Percentiles rank a stretch among this genome's conserved stretches.
phyloP scores from a whole-genome alignment of 805 yeast species.

The Wickerhamiella bombiphila region DNA sequence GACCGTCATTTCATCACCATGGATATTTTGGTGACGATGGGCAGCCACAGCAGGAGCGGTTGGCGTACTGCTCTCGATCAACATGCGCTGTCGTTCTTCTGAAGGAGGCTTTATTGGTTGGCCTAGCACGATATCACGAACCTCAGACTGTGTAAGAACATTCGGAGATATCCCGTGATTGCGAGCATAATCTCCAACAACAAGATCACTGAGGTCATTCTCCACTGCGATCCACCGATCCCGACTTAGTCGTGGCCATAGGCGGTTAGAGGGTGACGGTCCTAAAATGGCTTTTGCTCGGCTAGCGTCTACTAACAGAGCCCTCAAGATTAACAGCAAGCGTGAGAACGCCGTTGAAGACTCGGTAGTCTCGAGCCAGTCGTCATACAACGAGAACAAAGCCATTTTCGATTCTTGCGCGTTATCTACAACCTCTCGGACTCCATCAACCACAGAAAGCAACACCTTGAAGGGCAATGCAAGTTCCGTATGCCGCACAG shows the following conservation, averaged over 20 bases:
- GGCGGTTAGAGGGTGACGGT: constrained; percentile 67
- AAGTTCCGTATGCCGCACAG: constrained; percentile 78
- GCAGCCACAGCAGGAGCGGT: constrained; percentile 73
- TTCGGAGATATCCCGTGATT: constrained; percentile 75
- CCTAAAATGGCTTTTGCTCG: constrained; percentile 58
- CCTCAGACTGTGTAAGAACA: constrained; percentile 81
- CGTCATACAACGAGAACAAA: constrained; percentile 79
- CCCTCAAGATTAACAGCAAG: constrained; percentile 66
- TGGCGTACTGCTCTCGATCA: constrained; percentile 28
- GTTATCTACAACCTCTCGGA: constrained; percentile 61
- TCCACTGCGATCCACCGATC: constrained; percentile 92
- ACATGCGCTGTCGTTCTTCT: constrained; percentile 62
- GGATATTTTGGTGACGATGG: constrained; percentile 45
- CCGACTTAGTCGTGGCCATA: constrained; percentile 83
- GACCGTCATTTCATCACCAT: constrained; percentile 90
- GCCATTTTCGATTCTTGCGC: constrained; percentile 93
- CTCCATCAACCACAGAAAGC: constrained; percentile 53
- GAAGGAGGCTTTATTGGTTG: constrained; percentile 90
- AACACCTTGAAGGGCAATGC: constrained; percentile 83
- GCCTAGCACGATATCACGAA: constrained; percentile 85
- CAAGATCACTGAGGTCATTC: constrained; percentile 72
- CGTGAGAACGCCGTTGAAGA: constrained; percentile 91
- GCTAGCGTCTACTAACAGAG: constrained; percentile 52
- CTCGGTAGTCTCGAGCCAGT: constrained; percentile 66
- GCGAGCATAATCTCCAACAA: constrained; percentile 69